phyloP scores from a whole-genome alignment of 352 stramenopile species.

The Pythium chondricola region DNA sequence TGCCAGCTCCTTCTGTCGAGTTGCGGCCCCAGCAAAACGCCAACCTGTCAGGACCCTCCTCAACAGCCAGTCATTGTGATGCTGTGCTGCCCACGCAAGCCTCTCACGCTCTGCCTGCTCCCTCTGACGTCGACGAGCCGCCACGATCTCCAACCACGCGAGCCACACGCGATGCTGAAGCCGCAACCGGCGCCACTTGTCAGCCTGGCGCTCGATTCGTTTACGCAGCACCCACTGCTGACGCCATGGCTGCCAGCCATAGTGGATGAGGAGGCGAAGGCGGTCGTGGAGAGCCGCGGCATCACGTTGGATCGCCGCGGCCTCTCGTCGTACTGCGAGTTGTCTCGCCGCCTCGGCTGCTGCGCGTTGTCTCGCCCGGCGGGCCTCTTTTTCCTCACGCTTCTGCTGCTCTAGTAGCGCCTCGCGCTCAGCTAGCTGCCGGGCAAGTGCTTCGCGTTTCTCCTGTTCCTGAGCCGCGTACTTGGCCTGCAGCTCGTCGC shows the following conservation, averaged over 20 bases:
- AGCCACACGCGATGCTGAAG: conserved; percentile 33
- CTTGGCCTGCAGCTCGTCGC: conserved; percentile 39
- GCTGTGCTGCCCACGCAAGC: conserved; percentile 15
- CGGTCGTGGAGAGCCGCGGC: conserved; percentile 27
- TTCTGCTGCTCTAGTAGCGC: conserved; percentile 31
- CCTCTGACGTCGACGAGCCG: conserved; percentile 10
- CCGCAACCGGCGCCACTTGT: conserved; percentile 38
- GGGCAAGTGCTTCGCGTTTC: conserved; percentile 32
- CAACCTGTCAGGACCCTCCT: conserved; percentile 12
- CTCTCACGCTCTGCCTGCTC: conserved; percentile 18
- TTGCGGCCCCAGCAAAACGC: conserved; percentile 4
- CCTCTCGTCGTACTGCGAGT: conserved; percentile 27
- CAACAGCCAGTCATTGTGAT: conserved; percentile 13
- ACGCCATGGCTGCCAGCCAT: conserved; percentile 38
- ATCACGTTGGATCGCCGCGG: conserved; percentile 21
- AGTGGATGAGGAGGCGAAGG: conserved; percentile 39
- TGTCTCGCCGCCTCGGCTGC: conserved; percentile 23
- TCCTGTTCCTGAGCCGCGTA: conserved; percentile 47
- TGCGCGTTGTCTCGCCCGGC: conserved; percentile 33
- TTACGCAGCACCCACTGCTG: conserved; percentile 21
- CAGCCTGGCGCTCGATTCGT: conserved; percentile 27
- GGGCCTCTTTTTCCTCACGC: conserved; percentile 27
- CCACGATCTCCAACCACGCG: conserved; percentile 32
- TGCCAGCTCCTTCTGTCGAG: conserved; percentile 17
- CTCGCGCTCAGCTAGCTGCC: conserved; percentile 37